Conservation (phyloP, 305 asterid species). For the Fraxinus latifolia region DNA sequence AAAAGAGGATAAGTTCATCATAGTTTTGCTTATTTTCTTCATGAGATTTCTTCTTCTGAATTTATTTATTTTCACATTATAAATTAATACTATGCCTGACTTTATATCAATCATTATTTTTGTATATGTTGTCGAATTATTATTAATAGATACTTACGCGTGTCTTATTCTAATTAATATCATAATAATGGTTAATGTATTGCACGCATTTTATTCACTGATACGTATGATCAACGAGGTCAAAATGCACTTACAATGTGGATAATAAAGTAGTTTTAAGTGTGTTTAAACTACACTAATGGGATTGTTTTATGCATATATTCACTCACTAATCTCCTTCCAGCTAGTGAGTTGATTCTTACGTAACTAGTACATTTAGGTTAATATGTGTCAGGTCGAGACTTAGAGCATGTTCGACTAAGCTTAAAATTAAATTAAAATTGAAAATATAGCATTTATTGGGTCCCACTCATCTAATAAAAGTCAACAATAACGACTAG, state of each 20-base stretch:
- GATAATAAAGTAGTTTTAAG: not conserved
- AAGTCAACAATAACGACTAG: no score
- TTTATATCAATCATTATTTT: not conserved
- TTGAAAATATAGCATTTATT: no score
- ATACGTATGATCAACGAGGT: not conserved
- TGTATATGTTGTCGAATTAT: not conserved
- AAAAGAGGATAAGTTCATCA: conserved; percentile 42
- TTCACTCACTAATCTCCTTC: not conserved
- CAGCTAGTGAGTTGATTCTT: not conserved
- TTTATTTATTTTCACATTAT: not conserved
- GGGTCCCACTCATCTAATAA: no score
- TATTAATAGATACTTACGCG: not conserved
- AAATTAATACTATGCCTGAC: not conserved
- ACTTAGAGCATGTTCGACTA: no score
- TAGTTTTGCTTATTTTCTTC: conserved; percentile 21
- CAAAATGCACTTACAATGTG: not conserved
- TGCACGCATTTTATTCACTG: conserved; percentile 24
- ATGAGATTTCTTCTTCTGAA: not conserved
- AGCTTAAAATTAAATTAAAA: no score
- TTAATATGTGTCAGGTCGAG: not conserved
- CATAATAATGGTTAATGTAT: not conserved
- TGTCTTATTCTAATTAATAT: not conserved
- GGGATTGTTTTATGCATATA: not conserved
- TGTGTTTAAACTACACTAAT: conserved; percentile 18
- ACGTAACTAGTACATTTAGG: not conserved